Evolutionary conservation across 2,329 filamentous ascomycete species (phyloP), one percentile per base, ranked within the genome.

Genomic region (Colletotrichum liaoningense): DNA sequence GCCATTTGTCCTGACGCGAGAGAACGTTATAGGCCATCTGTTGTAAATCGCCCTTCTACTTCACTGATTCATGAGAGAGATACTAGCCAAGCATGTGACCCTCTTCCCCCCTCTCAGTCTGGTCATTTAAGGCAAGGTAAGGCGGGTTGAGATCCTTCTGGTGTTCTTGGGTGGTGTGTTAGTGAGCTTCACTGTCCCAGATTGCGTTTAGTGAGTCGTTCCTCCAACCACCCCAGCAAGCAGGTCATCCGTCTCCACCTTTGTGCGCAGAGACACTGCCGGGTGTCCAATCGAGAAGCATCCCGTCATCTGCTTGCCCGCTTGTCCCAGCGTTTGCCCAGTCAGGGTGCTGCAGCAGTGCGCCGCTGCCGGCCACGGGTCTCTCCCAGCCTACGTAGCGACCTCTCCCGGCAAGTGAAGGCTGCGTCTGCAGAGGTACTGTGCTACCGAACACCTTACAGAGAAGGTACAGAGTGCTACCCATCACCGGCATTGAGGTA

Each of bases 221-320:
- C 42, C 24, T 71, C 63, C 63, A 67, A 49, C 64, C 69, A 35
- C 64, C 65, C 57, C 26, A 42, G 59, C 22, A 65, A 60, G 59
- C 55, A 70, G 70, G 70, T 73, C 70, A 73, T 73, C 63, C 49
- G 49, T 65, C 60, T 42, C 69, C 69, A 69, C 66, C 28, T 42
- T 46, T 28, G 63, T 33, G 54, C 63, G 69, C 54, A 19, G 59
- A 63, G 66, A 35, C 42, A 46, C 59, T 56, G 38, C 54, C 54
- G 58, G 26, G 52, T 30, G 66, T 52, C 69, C 70, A 73, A 73
- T 66, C 70, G 65, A 12, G 22, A 55, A 22, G 59, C 69, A 64
- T 70, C 55, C 67, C 67, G 67, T 70, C 70, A 73, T 73, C 62
- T 49, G 56, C 55, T 35, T 26, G 54, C 42, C 42, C 26, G 65